These are phyloP conservation scores for Gossypium bickii DNA, from an alignment of 345 rosid species.

Conservation along the genomic window DNA sequence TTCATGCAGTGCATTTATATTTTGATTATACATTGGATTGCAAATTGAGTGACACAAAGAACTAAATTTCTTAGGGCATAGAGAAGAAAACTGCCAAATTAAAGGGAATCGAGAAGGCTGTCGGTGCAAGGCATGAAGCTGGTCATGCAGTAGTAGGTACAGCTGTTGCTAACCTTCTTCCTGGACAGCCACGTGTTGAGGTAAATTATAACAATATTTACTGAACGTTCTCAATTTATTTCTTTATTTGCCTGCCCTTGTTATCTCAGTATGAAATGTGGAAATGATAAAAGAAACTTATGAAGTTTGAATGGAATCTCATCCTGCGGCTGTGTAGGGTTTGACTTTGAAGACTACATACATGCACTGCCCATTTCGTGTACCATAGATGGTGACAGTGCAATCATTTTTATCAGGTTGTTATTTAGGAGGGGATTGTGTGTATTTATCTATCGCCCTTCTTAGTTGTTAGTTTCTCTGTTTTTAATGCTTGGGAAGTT, in stretches of 20 bases:
- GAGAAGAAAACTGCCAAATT: conserved; percentile 94
- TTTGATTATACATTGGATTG: background rate
- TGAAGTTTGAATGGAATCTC: background rate
- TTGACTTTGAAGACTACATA: background rate
- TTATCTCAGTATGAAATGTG: background rate
- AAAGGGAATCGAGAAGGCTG: conserved; percentile 83
- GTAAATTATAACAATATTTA: conserved; percentile 31
- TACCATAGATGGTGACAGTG: background rate
- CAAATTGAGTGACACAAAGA: conserved; percentile 9
- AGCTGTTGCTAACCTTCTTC: conserved; percentile 83
- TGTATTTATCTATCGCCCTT: background rate
- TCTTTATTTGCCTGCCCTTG: background rate
- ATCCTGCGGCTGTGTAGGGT: background rate
- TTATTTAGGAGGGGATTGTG: background rate
- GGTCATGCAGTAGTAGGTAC: conserved; percentile 99
- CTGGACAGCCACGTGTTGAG: conserved; percentile 92
- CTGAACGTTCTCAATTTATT: background rate
- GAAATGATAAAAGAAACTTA: background rate
- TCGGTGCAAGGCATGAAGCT: conserved; percentile 95
- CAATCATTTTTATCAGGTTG: background rate
- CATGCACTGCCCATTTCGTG: background rate
- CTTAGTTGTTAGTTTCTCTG: background rate
- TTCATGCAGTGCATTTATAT: background rate
- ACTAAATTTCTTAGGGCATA: conserved; percentile 56
- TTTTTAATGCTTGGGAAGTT: background rate